phyloP scores from a whole-genome alignment of 768 basidiomycete species.

The Tulasnella sp. region DNA sequence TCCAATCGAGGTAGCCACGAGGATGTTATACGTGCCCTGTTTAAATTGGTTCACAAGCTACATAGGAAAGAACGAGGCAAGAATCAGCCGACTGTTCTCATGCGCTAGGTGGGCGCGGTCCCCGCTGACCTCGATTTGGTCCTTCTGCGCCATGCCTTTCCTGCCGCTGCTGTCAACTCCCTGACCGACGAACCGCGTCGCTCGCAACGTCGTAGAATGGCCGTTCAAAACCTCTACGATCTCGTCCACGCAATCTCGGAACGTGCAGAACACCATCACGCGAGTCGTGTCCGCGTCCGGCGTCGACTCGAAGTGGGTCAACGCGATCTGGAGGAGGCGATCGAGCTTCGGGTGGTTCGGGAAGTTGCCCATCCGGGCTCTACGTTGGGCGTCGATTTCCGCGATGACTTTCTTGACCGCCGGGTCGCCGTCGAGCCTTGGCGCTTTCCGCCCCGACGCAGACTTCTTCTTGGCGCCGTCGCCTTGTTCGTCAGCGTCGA shows the following conservation, averaged over 20 bases:
- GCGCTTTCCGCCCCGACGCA: slow-evolving; percentile 34
- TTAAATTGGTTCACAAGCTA: slow-evolving; percentile 90
- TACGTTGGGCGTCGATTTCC: slow-evolving; percentile 65
- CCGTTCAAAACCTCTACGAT: slow-evolving; percentile 78
- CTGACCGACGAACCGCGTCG: slow-evolving; percentile 89
- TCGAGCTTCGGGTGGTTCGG: slow-evolving; percentile 91
- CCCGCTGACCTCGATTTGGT: slow-evolving; percentile 77
- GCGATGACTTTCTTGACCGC: slow-evolving; percentile 61
- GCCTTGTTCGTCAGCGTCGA: slow-evolving; percentile 38
- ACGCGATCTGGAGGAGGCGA: slow-evolving; percentile 67
- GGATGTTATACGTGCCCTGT: slow-evolving; percentile 80
- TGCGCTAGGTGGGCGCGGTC: too few relatives aligned
- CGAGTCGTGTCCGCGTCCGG: slow-evolving; percentile 55
- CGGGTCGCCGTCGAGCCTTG: slow-evolving; percentile 43
- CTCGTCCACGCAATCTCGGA: slow-evolving; percentile 87
- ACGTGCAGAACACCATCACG: slow-evolving; percentile 96
- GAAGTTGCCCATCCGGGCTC: slow-evolving; percentile 54
- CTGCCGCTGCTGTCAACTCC: slow-evolving; percentile 80
- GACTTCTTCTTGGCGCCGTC: slow-evolving; percentile 42
- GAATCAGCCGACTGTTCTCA: background rate
- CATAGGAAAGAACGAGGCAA: slow-evolving; percentile 21
- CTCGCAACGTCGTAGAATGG: slow-evolving; percentile 77
- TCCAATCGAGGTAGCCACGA: slow-evolving; percentile 95
- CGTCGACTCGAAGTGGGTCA: slow-evolving; percentile 73
- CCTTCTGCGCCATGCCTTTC: slow-evolving; percentile 87